Evolutionary conservation across 2,329 filamentous ascomycete genomes (phyloP), one percentile per base, ranked within the genome.

Genomic region (Fusarium guadeloupense): DNA sequence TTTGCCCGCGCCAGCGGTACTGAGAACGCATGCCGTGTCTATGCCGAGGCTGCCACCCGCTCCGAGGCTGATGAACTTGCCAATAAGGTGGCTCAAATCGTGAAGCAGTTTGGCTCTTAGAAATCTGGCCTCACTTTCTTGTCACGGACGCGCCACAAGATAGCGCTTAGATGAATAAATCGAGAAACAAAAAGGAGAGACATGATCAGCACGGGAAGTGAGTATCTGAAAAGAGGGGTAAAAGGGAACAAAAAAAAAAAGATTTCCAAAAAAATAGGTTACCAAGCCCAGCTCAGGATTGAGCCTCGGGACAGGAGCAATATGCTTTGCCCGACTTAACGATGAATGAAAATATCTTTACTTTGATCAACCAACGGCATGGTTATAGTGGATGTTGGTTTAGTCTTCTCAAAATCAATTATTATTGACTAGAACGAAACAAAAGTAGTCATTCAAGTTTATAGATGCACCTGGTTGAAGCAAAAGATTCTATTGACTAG

Each of bases 1-100:
- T 99, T 99, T 76, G 95, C 93, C 8, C 89, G 95, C 69, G 93
- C 95, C 31, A 95, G 90, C 65, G 95, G 95, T 25, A 99, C 95
- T 0, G 95, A 99, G 77, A 96, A 99, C 75, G 94, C 93, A 3
- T 93, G 97, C 69, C 86, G 95, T 61, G 93, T 99, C 17, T 99
- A 99, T 73, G 94, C 94, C 8, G 95, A 99, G 78, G 95, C 95
- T 5, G 91, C 91, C 31, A 95, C 91, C 40, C 87, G 91, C 62
- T 90, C 88, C 14, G 94, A 98, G 77, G 93, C 93, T 1, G 93
- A 97, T 70, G 93, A 97, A 76, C 83, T 98, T 61, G 92, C 93
- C 54, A 88, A 88, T 69, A 91, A 92, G 74, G 92, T 98, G 41
- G 88, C 89, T 14, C 83, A 86, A 64, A 86, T 93, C 60, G 89